A percentile compares a stretch with the other conserved stretches of the same genome.
Evolutionary conservation across 2,329 filamentous ascomycete species (phyloP).

Genomic region (Scytalidium sp.): DNA sequence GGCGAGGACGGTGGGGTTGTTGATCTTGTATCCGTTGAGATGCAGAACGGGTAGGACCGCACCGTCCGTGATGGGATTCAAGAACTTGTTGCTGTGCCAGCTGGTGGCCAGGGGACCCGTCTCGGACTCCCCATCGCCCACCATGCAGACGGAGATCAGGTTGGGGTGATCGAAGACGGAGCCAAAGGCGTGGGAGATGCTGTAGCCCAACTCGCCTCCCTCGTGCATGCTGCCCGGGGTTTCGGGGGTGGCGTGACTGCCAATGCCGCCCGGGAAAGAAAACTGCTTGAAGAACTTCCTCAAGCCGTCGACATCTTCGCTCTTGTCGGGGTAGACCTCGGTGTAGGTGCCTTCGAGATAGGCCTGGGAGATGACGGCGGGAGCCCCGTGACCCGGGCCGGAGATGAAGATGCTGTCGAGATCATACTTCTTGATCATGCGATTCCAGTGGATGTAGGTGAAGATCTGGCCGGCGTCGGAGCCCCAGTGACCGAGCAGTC

Average conservation of each 20-base stretch:
- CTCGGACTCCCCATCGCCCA: constrained; percentile 79
- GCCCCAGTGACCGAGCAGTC: constrained; percentile 75
- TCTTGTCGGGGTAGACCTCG: constrained; percentile 73
- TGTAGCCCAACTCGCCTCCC: constrained; percentile 79
- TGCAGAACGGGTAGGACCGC: constrained; percentile 76
- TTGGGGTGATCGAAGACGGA: constrained; percentile 73
- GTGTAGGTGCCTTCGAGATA: constrained; percentile 77
- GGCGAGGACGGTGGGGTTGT: constrained; percentile 72
- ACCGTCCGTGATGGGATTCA: constrained; percentile 75
- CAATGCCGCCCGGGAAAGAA: constrained; percentile 77
- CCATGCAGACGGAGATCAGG: constrained; percentile 73
- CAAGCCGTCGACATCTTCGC: constrained; percentile 65
- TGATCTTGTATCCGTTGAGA: constrained; percentile 83
- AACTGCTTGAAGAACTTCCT: constrained; percentile 79
- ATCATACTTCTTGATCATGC: constrained; percentile 77
- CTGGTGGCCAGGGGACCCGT: constrained; percentile 75
- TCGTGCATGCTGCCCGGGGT: constrained; percentile 76
- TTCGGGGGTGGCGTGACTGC: constrained; percentile 75
- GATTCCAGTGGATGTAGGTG: constrained; percentile 80
- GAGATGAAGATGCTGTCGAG: constrained; percentile 71
- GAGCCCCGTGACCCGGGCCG: constrained; percentile 75
- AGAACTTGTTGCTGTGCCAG: constrained; percentile 81
- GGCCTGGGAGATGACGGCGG: constrained; percentile 71
- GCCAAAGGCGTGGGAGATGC: constrained; percentile 75
- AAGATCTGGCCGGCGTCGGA: constrained; percentile 79